Percentiles rank a stretch among this genome's conserved stretches.
Evolutionary conservation across 2,329 filamentous ascomycete species (phyloP).

Genomic region (Epichloe glyceriae): DNA sequence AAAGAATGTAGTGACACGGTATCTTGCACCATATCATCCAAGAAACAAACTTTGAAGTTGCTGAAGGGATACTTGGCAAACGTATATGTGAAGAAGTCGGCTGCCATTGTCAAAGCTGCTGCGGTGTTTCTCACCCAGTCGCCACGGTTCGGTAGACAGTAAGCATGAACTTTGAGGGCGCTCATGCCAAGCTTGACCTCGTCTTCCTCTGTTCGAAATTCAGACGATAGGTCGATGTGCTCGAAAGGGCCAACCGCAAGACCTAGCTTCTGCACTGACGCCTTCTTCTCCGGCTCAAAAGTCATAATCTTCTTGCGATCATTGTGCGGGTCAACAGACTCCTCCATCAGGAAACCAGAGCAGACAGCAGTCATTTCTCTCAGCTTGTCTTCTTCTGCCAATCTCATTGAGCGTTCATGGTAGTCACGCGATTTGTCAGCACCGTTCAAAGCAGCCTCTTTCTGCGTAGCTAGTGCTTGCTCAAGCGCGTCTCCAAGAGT

Average conservation of each 20-base stretch:
- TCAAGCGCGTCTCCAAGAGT: slow-evolving; percentile 69
- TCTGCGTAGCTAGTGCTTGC: slow-evolving; percentile 31
- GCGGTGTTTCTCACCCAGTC: slow-evolving; percentile 81
- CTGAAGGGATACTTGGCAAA: slow-evolving; percentile 87
- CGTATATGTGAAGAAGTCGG: slow-evolving; percentile 82
- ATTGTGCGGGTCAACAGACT: slow-evolving; percentile 63
- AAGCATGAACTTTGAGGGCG: slow-evolving; percentile 79
- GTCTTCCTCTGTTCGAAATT: slow-evolving; percentile 80
- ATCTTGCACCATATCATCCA: slow-evolving; percentile 74
- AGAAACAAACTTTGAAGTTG: slow-evolving; percentile 85
- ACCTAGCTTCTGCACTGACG: slow-evolving; percentile 79
- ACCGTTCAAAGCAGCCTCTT: slow-evolving; percentile 17
- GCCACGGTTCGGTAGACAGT: slow-evolving; percentile 72
- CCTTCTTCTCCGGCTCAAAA: slow-evolving; percentile 62
- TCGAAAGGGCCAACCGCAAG: slow-evolving; percentile 94
- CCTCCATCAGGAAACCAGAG: slow-evolving; percentile 78
- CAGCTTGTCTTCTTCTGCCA: slow-evolving; percentile 68
- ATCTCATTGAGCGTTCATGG: slow-evolving; percentile 27
- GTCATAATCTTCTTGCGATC: slow-evolving; percentile 76
- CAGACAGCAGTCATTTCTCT: slow-evolving; percentile 84
- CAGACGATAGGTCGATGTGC: slow-evolving; percentile 71
- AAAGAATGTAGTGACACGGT: slow-evolving; percentile 69
- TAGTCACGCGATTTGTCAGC: slow-evolving; percentile 26
- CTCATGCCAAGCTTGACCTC: slow-evolving; percentile 83
- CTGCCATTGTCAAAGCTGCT: slow-evolving; percentile 67